Conservation (phyloP, 2,329 filamentous ascomycete species). For the Lasiodiplodia sp. region DNA sequence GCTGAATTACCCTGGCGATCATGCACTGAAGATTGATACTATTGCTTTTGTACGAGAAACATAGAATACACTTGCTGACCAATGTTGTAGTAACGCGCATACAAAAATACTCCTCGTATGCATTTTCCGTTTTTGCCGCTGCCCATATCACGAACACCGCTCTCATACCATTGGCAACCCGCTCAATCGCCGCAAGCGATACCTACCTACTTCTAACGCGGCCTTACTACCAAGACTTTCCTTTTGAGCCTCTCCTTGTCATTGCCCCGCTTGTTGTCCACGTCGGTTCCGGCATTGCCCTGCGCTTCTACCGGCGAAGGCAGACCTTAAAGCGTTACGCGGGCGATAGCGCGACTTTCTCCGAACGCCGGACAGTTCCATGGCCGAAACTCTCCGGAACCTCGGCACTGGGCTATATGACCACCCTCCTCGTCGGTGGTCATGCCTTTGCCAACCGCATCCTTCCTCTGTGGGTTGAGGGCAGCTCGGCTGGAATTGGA, state of each 20-base stretch:
- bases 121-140: conserved; percentile 49
- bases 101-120: conserved; percentile 87
- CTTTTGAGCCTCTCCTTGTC: conserved; percentile 81
- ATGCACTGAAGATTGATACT: neutral
- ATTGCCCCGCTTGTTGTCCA: conserved; percentile 77
- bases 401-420: conserved; percentile 74
- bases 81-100: conserved; percentile 68
- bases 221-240: conserved; percentile 84
- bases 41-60: neutral
- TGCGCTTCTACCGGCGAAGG: conserved; percentile 77
- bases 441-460: conserved; percentile 80
- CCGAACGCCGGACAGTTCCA: conserved; percentile 56
- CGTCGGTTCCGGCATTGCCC: conserved; percentile 75
- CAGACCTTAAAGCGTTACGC: conserved; percentile 80
- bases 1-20: neutral
- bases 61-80: neutral
- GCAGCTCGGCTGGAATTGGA: conserved; percentile 85
- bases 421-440: conserved; percentile 69
- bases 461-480: conserved; percentile 78
- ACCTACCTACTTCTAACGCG: conserved; percentile 88
- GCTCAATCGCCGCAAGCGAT: conserved; percentile 72
- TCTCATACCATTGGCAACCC: conserved; percentile 43
- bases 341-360: conserved; percentile 61
- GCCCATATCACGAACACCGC: conserved; percentile 57
- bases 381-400: conserved; percentile 79